A percentile compares a stretch with the other conserved stretches of the same genome.
phyloP scores from a whole-genome alignment of 2,329 filamentous ascomycete genomes.

The Fusarium chlamydosporum region DNA sequence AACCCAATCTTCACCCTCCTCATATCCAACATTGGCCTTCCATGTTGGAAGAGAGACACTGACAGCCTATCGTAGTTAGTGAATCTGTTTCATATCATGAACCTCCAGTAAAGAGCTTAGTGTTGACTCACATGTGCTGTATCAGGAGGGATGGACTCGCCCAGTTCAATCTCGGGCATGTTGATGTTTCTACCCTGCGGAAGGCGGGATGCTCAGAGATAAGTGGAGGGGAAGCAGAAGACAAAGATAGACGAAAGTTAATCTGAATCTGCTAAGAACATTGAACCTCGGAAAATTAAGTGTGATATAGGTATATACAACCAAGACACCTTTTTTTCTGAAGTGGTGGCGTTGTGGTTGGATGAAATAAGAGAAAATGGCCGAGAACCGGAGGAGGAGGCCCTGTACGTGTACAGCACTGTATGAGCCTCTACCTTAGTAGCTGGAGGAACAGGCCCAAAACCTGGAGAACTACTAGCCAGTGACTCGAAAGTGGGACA shows the following conservation, averaged over 20 bases:
- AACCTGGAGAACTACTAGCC: slow-evolving; percentile 20
- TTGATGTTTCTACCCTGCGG: not conserved
- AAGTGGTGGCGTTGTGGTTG: slow-evolving; percentile 37
- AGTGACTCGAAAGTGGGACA: slow-evolving; percentile 28
- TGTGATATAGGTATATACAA: slow-evolving; percentile 8
- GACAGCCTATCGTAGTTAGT: slow-evolving; percentile 75
- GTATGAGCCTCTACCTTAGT: slow-evolving; percentile 20
- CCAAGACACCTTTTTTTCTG: slow-evolving; percentile 30
- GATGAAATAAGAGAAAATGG: slow-evolving; percentile 26
- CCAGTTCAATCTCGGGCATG: slow-evolving; percentile 69
- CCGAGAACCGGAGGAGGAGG: slow-evolving; percentile 45
- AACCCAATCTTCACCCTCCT: slow-evolving; percentile 93
- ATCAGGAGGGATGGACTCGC: slow-evolving; percentile 81
- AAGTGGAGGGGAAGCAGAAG: not conserved
- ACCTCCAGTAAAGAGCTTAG: slow-evolving; percentile 2
- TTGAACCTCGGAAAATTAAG: slow-evolving; percentile 1
- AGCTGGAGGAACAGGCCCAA: not conserved
- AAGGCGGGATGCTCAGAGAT: not conserved
- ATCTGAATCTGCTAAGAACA: slow-evolving; percentile 5
- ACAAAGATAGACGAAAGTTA: not conserved
- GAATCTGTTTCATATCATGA: not conserved
- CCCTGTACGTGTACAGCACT: slow-evolving; percentile 3
- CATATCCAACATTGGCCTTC: slow-evolving; percentile 91
- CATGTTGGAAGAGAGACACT: slow-evolving; percentile 97
- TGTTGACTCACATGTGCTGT: slow-evolving; percentile 78